phyloP scores from a whole-genome alignment of 2,329 filamentous ascomycete genomes.

The Cladophialophora yegresii region DNA sequence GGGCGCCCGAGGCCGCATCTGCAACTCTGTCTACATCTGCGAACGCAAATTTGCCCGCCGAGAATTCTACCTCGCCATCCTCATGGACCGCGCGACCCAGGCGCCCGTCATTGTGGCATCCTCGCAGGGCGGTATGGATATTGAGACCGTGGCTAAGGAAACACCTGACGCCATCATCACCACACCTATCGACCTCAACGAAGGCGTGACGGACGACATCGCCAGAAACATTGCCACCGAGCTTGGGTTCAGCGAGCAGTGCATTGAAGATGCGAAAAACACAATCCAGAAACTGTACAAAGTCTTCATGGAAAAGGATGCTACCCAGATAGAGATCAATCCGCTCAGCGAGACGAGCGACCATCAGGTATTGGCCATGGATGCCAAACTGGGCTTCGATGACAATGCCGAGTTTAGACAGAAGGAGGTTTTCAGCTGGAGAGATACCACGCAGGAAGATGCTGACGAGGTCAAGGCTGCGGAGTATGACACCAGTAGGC shows the following conservation, averaged over 20 bases:
- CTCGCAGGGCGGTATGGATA: conserved; percentile 98
- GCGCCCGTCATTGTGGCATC: conserved; percentile 94
- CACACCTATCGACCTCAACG: conserved; percentile 89
- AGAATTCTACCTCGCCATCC: conserved; percentile 97
- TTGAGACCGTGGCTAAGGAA: conserved; percentile 98
- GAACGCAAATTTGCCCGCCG: conserved; percentile 99
- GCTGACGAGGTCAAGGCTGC: conserved; percentile 96
- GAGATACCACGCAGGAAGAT: conserved; percentile 94
- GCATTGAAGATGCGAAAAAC: conserved; percentile 89
- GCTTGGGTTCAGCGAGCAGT: conserved; percentile 97
- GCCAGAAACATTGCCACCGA: conserved; percentile 84
- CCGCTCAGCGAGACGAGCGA: conserved; percentile 96
- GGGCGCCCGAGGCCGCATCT: conserved; percentile 86
- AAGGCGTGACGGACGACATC: conserved; percentile 92
- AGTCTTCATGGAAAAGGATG: conserved; percentile 97
- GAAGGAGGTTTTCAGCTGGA: conserved; percentile 91
- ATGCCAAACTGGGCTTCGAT: conserved; percentile 97
- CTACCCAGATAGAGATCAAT: conserved; percentile 99
- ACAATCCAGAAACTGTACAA: conserved; percentile 99
- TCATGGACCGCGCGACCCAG: conserved; percentile 95
- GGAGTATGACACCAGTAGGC: conserved; percentile 59
- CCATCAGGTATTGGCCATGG: conserved; percentile 98
- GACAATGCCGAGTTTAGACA: conserved; percentile 99
- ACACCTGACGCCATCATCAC: conserved; percentile 93
- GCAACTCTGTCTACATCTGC: conserved; percentile 97